Conservation (phyloP, 192 early-diverging fungal species). For the Entomortierella parvispora region DNA sequence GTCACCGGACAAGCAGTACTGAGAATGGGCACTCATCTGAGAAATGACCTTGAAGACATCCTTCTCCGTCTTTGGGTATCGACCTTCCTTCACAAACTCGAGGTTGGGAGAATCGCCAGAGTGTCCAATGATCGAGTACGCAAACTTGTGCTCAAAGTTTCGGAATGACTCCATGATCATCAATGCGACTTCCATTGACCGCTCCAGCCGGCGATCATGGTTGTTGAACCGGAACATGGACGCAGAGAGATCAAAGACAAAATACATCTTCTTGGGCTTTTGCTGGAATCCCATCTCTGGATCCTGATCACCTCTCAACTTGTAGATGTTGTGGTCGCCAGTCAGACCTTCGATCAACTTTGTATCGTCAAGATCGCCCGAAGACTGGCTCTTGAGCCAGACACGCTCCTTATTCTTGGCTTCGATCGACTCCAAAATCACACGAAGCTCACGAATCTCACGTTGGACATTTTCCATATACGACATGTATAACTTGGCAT, state of each 20-base stretch:
- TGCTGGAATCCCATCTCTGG: constrained; percentile 75
- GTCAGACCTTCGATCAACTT: constrained; percentile 82
- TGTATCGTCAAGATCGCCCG: constrained; percentile 84
- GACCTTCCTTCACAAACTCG: constrained; percentile 73
- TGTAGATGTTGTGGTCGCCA: constrained; percentile 82
- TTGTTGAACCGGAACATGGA: constrained; percentile 75
- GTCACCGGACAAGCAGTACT: constrained; percentile 84
- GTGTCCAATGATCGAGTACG: constrained; percentile 81
- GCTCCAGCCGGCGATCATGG: constrained; percentile 68
- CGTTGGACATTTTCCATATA: constrained; percentile 69
- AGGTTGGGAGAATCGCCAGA: constrained; percentile 80
- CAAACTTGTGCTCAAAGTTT: constrained; percentile 81
- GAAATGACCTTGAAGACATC: constrained; percentile 74
- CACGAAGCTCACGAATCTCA: constrained; percentile 78
- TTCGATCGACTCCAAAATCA: constrained; percentile 80
- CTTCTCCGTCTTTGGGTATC: constrained; percentile 84
- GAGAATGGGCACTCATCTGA: constrained; percentile 80
- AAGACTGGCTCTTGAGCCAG: constrained; percentile 83
- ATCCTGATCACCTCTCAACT: constrained; percentile 81
- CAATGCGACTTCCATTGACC: constrained; percentile 70
- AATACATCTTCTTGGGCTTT: constrained; percentile 79
- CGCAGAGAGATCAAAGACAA: constrained; percentile 85
- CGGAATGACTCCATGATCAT: constrained; percentile 82
- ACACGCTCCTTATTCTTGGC: constrained; percentile 85
- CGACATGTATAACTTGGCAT: constrained; percentile 65